phyloP scores from a whole-genome alignment of 208 protist genomes.

The Crithidia expoeki region DNA sequence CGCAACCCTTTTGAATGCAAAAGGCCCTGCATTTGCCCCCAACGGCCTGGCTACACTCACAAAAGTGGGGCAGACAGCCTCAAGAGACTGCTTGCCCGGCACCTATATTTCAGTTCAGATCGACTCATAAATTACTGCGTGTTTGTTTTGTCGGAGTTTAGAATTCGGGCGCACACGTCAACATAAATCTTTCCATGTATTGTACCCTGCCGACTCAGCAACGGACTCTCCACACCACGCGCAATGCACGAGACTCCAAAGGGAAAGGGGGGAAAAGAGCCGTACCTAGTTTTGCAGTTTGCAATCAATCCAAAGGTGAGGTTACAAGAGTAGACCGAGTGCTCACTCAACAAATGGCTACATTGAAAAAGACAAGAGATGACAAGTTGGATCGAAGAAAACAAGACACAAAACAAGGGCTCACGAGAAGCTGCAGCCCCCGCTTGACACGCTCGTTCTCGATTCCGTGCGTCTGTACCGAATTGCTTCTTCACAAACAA shows the following conservation, averaged over 20 bases:
- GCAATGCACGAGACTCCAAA: neutral
- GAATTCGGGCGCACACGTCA: neutral
- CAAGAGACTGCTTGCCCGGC: too few relatives aligned
- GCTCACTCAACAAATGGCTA: neutral
- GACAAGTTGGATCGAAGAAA: too few relatives aligned
- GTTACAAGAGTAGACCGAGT: neutral
- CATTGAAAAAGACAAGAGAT: neutral
- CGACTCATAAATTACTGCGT: neutral
- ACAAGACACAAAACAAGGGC: neutral
- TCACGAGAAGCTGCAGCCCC: neutral
- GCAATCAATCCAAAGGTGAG: neutral
- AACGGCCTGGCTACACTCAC: too few relatives aligned
- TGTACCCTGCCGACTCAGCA: neutral
- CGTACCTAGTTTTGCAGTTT: neutral
- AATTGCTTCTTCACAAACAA: neutral
- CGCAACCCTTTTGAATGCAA: too few relatives aligned
- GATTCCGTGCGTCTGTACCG: neutral
- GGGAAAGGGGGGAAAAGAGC: neutral
- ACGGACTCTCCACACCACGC: too few relatives aligned
- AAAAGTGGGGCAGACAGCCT: too few relatives aligned
- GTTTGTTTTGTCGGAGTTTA: neutral
- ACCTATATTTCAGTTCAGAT: neutral
- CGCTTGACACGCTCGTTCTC: neutral
- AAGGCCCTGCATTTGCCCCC: too few relatives aligned
- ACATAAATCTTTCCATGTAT: slow-evolving; percentile 3